phyloP scores from a whole-genome alignment of 441 rosid genomes.

The Melastoma candidum region DNA sequence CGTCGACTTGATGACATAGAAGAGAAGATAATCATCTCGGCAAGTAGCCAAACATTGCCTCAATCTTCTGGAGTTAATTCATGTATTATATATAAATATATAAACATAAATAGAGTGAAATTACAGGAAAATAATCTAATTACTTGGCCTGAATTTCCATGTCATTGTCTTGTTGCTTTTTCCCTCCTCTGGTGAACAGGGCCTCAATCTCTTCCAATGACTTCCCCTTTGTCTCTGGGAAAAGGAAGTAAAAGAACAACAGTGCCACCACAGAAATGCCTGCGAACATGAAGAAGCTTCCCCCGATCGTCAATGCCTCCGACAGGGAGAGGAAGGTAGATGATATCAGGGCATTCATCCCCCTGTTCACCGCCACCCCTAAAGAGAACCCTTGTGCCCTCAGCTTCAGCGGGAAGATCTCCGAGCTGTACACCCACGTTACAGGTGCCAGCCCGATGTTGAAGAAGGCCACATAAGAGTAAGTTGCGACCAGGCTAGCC shows the following conservation, averaged over 20 bases:
- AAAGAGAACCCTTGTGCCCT: constrained; percentile 72
- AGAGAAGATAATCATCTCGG: too few species aligned
- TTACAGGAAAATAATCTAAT: too few species aligned
- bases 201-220: constrained; percentile 72
- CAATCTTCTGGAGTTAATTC: too few species aligned
- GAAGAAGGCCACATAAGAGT: constrained; percentile 48
- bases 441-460: constrained; percentile 59
- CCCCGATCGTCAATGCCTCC: constrained; percentile 66
- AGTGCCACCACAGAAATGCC: constrained; percentile 43
- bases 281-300: constrained; percentile 72
- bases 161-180: constrained; percentile 5
- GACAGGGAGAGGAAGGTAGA: constrained; percentile 59
- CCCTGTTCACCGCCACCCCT: constrained; percentile 75
- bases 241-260: constrained; percentile 52
- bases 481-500: constrained; percentile 37
- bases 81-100: too few species aligned
- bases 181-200: constrained; percentile 29
- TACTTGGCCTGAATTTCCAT: constrained; percentile 13
- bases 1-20: too few species aligned
- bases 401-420: constrained; percentile 63
- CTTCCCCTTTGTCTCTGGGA: constrained; percentile 78
- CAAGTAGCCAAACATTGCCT: too few species aligned
- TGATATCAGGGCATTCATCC: constrained; percentile 62
- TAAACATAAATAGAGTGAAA: too few species aligned
- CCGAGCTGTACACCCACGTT: constrained; percentile 82